phyloP scores from a whole-genome alignment of 495 filamentous ascomycete genomes.

The Xylaria intraflava region DNA sequence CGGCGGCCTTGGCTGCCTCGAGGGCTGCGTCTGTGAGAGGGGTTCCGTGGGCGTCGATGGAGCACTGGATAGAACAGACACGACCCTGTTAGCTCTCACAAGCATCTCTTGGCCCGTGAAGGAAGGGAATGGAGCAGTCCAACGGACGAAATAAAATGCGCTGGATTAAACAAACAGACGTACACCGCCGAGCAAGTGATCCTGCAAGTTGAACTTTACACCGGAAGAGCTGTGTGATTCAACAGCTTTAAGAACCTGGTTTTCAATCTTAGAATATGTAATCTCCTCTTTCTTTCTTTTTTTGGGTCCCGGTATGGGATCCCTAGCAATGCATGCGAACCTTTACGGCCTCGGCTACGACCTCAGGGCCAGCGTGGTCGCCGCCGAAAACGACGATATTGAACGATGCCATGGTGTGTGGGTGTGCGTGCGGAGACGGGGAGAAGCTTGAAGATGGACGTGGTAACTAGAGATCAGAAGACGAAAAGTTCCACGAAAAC shows the following conservation, averaged over 20 bases:
- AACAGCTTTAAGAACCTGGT: conserved; percentile 66
- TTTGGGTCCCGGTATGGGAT: neutral
- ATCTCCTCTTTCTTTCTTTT: neutral
- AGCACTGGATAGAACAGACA: conserved; percentile 49
- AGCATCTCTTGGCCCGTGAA: neutral
- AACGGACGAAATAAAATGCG: neutral
- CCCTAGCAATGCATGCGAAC: conserved; percentile 36
- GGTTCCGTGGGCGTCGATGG: conserved; percentile 73
- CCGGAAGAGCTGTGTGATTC: conserved; percentile 60
- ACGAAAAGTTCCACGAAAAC: too few relatives aligned
- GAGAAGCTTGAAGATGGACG: neutral
- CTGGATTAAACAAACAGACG: conserved; percentile 29
- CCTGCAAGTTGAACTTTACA: conserved; percentile 78
- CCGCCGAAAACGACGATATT: conserved; percentile 70
- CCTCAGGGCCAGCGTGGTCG: conserved; percentile 95
- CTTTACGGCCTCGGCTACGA: conserved; percentile 73
- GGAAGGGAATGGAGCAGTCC: neutral
- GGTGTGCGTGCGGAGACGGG: neutral
- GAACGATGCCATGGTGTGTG: conserved; percentile 41
- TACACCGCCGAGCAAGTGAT: conserved; percentile 91
- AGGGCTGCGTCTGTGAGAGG: conserved; percentile 84
- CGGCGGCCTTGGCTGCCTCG: conserved; percentile 76
- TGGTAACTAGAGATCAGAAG: too few relatives aligned
- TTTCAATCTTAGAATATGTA: conserved; percentile 9
- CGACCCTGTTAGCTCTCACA: neutral